Percentiles rank a stretch among this genome's conserved stretches.
Evolutionary conservation across 2,329 filamentous ascomycete species (phyloP).

Genomic region (Apiospora koreana): DNA sequence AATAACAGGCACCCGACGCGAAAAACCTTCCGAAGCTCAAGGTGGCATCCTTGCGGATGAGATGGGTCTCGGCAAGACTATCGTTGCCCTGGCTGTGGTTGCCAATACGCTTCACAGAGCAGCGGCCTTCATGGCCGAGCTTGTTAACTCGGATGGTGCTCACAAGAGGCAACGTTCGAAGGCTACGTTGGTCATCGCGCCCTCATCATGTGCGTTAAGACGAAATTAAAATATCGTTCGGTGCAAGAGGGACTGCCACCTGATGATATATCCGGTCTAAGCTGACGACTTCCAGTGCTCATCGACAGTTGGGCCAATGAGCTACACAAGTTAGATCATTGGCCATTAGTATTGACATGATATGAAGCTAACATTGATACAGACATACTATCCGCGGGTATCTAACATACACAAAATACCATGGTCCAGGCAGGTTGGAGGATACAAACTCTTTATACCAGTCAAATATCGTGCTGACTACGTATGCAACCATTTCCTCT

Average conservation of each 20-base stretch:
- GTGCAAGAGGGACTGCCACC: no score
- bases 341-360: not conserved
- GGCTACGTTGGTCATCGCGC: not conserved
- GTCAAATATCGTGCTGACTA: not conserved
- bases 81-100: not conserved
- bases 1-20: not conserved
- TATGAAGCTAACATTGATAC: not conserved
- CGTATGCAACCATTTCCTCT: not conserved
- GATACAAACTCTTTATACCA: not conserved
- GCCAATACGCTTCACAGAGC: not conserved
- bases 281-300: not conserved
- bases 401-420: not conserved
- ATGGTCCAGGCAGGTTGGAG: not conserved
- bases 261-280: not conserved
- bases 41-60: slow-evolving; percentile 14
- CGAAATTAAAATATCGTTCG: no score
- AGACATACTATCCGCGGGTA: not conserved
- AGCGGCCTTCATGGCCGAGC: not conserved
- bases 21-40: not conserved
- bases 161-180: not conserved
- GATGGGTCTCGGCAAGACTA: slow-evolving; percentile 8
- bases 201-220: not conserved
- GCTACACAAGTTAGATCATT: not conserved
- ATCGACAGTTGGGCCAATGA: not conserved
- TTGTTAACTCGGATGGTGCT: not conserved